Conservation (phyloP, 148 eudicot species). For the Rhododendron kiyosumense region DNA sequence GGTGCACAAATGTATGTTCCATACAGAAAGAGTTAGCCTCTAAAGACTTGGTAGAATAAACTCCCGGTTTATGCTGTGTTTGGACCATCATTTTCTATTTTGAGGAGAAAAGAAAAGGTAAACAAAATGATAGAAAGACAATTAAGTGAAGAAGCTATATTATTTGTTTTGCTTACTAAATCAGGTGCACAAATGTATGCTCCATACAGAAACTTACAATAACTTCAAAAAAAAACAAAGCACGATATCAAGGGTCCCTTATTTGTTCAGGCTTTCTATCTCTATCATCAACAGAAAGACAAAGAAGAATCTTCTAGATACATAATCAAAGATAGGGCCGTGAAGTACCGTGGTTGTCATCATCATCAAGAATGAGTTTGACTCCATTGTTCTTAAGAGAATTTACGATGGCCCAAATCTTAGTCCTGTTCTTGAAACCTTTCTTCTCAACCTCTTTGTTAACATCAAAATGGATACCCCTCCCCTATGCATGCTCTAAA, state of each 20-base stretch:
- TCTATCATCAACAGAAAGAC: neutral
- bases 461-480: conserved; percentile 57
- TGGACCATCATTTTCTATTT: neutral
- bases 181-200: neutral
- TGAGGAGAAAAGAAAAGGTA: neutral
- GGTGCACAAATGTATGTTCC: too few relatives aligned
- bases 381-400: conserved; percentile 52
- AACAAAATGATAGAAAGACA: neutral
- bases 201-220: neutral
- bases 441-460: conserved; percentile 64
- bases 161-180: neutral
- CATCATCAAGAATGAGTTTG: conserved; percentile 41
- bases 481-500: conserved; percentile 49
- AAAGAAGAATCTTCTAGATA: neutral
- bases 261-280: neutral
- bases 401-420: conserved; percentile 42
- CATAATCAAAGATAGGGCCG: neutral
- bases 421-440: conserved; percentile 50
- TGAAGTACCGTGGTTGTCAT: conserved; percentile 14
- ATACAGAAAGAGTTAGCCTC: neutral
- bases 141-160: neutral
- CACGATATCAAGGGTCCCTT: neutral
- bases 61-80: neutral
- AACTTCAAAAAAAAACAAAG: neutral
- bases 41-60: neutral